These are phyloP conservation scores for Rehmannia glutinosa DNA, from an alignment of 257 asterid species.

Conservation along the genomic window DNA sequence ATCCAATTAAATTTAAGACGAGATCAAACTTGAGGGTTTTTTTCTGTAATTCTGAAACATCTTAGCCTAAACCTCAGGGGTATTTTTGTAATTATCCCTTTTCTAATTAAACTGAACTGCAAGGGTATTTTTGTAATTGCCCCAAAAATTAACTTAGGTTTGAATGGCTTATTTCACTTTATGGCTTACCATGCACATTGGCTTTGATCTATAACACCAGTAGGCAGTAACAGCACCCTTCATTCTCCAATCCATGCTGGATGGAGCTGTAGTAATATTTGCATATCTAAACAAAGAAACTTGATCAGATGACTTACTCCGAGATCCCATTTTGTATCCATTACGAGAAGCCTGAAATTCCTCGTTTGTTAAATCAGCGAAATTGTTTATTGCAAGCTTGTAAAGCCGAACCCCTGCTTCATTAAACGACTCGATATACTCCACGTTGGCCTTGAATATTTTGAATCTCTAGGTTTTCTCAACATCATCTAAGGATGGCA, in stretches of 20 bases:
- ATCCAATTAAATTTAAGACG: too few relatives aligned
- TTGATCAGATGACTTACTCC: not conserved
- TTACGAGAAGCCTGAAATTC: slow-evolving; percentile 30
- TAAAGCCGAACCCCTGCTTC: slow-evolving; percentile 15
- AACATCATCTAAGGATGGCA: too few relatives aligned
- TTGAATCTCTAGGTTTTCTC: too few relatives aligned
- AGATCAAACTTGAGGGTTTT: too few relatives aligned
- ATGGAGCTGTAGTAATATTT: slow-evolving; percentile 29
- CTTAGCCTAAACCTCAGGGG: too few relatives aligned
- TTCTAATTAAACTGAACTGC: too few relatives aligned
- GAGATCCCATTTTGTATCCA: slow-evolving; percentile 24
- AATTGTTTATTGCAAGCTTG: slow-evolving; percentile 34
- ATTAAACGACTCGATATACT: slow-evolving; percentile 34
- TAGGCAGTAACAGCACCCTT: slow-evolving; percentile 48
- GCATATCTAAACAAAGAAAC: slow-evolving; percentile 28
- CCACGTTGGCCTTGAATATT: slow-evolving; percentile 34
- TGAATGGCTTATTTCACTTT: not conserved
- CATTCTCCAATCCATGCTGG: slow-evolving; percentile 37
- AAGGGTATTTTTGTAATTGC: too few relatives aligned
- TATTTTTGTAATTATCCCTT: too few relatives aligned
- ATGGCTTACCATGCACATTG: slow-evolving; percentile 44
- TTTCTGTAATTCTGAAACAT: too few relatives aligned
- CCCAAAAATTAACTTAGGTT: too few relatives aligned
- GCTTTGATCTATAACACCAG: slow-evolving; percentile 40
- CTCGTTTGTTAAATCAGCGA: slow-evolving; percentile 42